A percentile compares a stretch with the other conserved stretches of the same genome.
Evolutionary conservation across 495 filamentous ascomycete genomes (phyloP).

Genomic region (Penicillium ochrochloron): DNA sequence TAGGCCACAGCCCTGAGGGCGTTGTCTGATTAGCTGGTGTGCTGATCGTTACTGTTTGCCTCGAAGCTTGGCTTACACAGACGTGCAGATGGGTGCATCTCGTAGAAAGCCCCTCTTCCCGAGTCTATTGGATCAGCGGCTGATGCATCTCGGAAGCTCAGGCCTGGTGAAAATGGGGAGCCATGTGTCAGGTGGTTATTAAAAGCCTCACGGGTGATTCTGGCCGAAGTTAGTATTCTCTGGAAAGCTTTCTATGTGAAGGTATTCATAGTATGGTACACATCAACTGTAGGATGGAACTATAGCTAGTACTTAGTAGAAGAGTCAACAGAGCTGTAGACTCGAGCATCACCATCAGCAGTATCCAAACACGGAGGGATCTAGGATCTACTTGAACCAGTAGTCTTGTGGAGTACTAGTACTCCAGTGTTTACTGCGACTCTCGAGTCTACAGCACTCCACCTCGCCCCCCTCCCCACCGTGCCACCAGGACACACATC

Average conservation of each 20-base stretch:
- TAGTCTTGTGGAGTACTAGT: background rate
- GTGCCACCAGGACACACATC: constrained; percentile 9
- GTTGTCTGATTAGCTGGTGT: background rate
- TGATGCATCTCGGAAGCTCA: background rate
- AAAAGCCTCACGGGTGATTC: background rate
- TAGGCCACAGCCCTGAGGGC: background rate
- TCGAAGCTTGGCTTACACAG: constrained; percentile 2
- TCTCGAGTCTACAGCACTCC: background rate
- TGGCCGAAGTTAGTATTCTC: background rate
- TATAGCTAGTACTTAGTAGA: background rate
- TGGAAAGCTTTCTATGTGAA: background rate
- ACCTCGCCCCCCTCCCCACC: constrained; percentile 1
- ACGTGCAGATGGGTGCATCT: constrained; percentile 2
- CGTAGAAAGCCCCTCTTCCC: background rate
- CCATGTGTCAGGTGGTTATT: background rate
- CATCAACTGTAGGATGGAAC: background rate
- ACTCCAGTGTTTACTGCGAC: background rate
- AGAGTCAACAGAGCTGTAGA: background rate
- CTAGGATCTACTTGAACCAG: background rate
- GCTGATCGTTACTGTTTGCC: background rate
- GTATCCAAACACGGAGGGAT: background rate
- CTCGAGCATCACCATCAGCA: background rate
- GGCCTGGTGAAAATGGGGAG: background rate
- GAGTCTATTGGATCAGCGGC: constrained; percentile 1
- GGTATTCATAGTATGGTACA: background rate